Base-by-base conservation (phyloP, 1,139 yeast genomes). In the Saccharomyces pastorianus region DNA sequence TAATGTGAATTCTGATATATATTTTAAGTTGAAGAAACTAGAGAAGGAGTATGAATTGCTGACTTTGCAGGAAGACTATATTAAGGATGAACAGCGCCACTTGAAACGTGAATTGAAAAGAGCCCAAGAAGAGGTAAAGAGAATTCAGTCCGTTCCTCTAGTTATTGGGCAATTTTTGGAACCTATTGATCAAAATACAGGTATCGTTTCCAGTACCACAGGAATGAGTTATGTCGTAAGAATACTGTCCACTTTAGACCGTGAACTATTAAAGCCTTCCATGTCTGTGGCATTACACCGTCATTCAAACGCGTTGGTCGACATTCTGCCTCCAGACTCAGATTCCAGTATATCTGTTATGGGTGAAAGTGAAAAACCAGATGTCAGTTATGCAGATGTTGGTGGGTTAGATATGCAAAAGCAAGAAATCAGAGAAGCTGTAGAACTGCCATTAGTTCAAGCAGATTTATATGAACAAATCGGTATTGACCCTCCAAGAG, bases 351-450 rank as follows among this genome's bases (percentile, higher is more conserved):
- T 95, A 62, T 85, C 98, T 44, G 90, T 95, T 71, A 88, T 95
- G 66, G 95, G 96, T 47, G 96, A 91, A 47, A 88, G 89, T 65
- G 96, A 95, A 72, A 88, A 87, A 67, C 96, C 96, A 14, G 96
- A 88, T 68, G 86, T 82, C 32, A 80, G 85, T 0, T 82, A 82
- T 62, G 83, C 84, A 13, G 99, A 95, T 72, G 97, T 95, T 54
- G 99, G 99, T 73, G 99, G 99, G 49, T 79, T 95, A 69, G 99
- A 95, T 72, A 91, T 91, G 96, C 99, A 95, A 73, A 95, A 93
- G 65, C 99, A 95, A 73, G 99, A 95, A 74, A 93, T 95, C 61
- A 82, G 96, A 68, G 99, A 95, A 73, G 99, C 99, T 1, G 99
- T 95, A 25, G 99, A 95, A 72, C 79, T 91, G 61, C 99, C 99